Percentiles rank a stretch among this genome's conserved stretches.
These are phyloP conservation scores for Clohesyomyces aquaticus DNA, from an alignment of 495 filamentous ascomycete genomes.

Conservation along the genomic window DNA sequence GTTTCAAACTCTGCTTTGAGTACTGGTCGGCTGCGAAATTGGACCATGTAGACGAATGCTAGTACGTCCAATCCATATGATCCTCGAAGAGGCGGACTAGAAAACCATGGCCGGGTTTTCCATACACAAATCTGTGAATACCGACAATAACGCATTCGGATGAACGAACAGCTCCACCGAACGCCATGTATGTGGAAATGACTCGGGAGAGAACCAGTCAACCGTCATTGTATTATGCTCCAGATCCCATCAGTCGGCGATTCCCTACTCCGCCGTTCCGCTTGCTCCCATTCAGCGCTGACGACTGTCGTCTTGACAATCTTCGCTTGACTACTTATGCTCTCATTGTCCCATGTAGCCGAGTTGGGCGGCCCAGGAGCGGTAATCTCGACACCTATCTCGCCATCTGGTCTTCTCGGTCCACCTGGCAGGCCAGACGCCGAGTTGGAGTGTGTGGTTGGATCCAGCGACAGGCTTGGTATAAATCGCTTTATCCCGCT, in stretches of 20 bases:
- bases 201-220: too few species aligned
- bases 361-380: not conserved
- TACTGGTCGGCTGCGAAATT: too few species aligned
- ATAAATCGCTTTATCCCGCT: constrained; percentile 14
- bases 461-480: constrained; percentile 11
- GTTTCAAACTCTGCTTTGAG: too few species aligned
- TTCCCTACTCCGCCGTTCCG: constrained; percentile 5
- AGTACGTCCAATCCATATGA: too few species aligned
- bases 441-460: constrained; percentile 22
- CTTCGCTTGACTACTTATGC: constrained; percentile 31
- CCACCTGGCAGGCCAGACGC: constrained; percentile 29
- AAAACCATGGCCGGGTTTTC: too few species aligned
- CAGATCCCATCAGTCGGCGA: constrained; percentile 1
- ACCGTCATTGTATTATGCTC: too few species aligned
- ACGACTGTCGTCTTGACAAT: constrained; percentile 34
- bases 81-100: too few species aligned
- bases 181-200: too few species aligned
- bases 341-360: constrained; percentile 29
- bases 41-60: too few species aligned
- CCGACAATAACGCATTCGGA: too few species aligned
- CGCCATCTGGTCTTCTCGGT: constrained; percentile 18
- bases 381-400: constrained; percentile 28
- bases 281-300: constrained; percentile 29
- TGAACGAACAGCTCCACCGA: too few species aligned
- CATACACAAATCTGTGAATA: too few species aligned